Conservation (phyloP, 140 eudicot species). For the Erigeron philadelphicus region DNA sequence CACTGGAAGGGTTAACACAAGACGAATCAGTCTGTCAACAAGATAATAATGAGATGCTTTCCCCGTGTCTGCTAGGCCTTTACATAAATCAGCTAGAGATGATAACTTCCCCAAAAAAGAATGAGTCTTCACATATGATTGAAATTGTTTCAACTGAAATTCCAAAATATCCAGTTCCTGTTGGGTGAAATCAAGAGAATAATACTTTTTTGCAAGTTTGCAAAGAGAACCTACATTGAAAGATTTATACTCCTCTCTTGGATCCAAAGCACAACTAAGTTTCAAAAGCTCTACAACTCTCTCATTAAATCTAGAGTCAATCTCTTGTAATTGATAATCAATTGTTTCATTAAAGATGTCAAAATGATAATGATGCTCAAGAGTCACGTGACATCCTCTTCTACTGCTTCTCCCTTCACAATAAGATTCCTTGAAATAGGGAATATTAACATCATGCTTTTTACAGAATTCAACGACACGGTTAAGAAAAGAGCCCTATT, state of each 20-base stretch:
- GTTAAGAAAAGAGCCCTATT: not conserved
- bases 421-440: not conserved
- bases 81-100: too few species aligned
- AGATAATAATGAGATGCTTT: not conserved
- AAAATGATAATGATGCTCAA: conserved; percentile 4
- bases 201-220: not conserved
- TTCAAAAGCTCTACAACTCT: not conserved
- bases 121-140: too few species aligned
- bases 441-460: not conserved
- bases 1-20: not conserved
- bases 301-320: not conserved
- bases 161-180: not conserved
- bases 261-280: not conserved
- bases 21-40: not conserved
- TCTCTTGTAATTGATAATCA: not conserved
- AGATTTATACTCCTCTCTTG: not conserved
- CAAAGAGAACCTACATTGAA: not conserved
- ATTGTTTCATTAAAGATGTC: not conserved
- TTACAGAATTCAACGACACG: not conserved
- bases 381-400: not conserved
- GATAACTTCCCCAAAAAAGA: too few species aligned
- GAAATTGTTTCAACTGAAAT: too few species aligned
- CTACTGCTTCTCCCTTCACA: not conserved
- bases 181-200: not conserved
- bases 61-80: too few species aligned